Base-by-base conservation (phyloP, 2,329 filamentous ascomycete genomes). In the Albophoma yamanashiensis region DNA sequence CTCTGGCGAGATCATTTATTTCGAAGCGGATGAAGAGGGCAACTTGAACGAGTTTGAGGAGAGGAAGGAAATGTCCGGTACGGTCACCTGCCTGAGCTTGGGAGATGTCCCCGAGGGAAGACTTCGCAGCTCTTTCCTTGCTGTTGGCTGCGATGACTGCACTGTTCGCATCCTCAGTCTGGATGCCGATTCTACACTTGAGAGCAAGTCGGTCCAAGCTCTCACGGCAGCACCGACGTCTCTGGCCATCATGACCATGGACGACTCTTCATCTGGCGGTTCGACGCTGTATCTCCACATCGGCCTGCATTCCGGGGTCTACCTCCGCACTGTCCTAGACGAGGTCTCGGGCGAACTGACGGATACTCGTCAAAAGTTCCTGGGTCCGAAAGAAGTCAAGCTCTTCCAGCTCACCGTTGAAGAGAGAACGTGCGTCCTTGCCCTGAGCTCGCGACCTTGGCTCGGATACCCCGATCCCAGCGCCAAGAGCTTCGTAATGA, bases 1-100 rank as follows among this genome's bases (percentile, higher is more conserved):
- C 70, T 97, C 92, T 11, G 93, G 93, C 43, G 94, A 99, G 73
- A 93, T 99, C 64, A 90, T 96, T 50, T 99, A 97, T 71, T 99
- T 99, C 67, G 95, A 99, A 72, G 93, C 97, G 86, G 94, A 97
- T 68, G 83, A 85, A 0, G 93, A 97, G 73, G 92, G 92, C 38
- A 89, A 89, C 4, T 79, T 97, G 39, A 91, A 91, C 40, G 93
- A 97, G 75, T 96, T 97, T 65, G 89, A 97, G 65, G 92, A 97
- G 69, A 92, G 93, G 72, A 91, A 92, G 67, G 89, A 95, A 68
- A 94, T 99, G 89, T 92, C 89, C 58, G 93, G 92, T 55, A 97
- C 92, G 0, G 92, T 99, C 56, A 97, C 92, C 22, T 95, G 90
- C 65, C 79, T 99, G n/a, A 96, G 92, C 67, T 80, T 99, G 58